Base-by-base conservation (phyloP, 352 stramenopile genomes). In the Globisporangium splendens region DNA sequence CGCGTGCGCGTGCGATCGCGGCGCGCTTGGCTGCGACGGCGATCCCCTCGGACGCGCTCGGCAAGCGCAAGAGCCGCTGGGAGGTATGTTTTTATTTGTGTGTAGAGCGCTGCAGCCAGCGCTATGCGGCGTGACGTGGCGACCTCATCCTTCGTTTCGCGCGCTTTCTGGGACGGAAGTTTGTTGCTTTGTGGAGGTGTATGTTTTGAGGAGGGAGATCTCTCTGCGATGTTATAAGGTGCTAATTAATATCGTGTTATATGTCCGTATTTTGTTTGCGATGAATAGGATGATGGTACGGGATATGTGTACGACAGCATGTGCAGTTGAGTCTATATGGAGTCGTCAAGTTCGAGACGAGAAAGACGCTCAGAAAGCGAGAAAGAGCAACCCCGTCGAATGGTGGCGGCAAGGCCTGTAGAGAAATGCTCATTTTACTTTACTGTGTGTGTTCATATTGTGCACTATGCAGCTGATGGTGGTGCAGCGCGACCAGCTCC, bases 11-110 rank as follows among this genome's bases (percentile, higher is more conserved):
- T 5, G 86, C 85, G 61, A 95, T 95, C 62, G 86, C 86, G 4
- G 86, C 86, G 39, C 82, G 86, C 54, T 63, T 95, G 52, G 83
- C 82, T 12, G 78, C 84, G 8, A 62, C 77, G 6, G 81, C 79
- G n/a, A 86, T 93, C 46, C 84, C 84, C 0, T 73, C 74, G 24
- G 83, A 91, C 58, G 60, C 69, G 4, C 68, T 93, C 17, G 86
- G 86, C 46, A 95, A 95, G 68, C 71, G 86, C 50, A 94, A 93
- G 72, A 93, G 74, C 51, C 82, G 83, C 8, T 93, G 84, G 79
- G 84, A 93, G 76, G 86, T 90, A 50, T 65, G 82, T 76, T 11
- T 28, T 48, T 39, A 46, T 38, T n/a, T 50, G 35, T 49, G 48
- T 59, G 42, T 64, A 53, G 39, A n/a, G 28, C 28, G 28, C 28